Conservation (phyloP, 805 yeast genomes). For the Blastobotrys americana region DNA sequence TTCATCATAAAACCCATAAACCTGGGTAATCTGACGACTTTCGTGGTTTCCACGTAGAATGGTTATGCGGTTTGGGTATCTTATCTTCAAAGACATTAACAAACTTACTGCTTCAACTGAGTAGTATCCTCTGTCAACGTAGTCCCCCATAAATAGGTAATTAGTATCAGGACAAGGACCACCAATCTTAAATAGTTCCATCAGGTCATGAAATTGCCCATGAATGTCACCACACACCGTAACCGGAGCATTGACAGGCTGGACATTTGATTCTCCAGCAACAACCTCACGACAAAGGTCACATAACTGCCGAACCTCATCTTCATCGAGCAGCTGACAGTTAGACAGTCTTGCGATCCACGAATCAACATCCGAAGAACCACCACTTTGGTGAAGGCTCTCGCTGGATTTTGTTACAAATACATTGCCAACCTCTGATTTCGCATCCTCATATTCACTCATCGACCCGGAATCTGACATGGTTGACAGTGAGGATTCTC, state of each 20-base stretch:
- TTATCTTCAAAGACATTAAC: constrained; percentile 82
- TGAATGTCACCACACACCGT: constrained; percentile 96
- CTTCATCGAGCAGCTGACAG: constrained; percentile 77
- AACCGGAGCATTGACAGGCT: constrained; percentile 91
- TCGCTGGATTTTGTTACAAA: not conserved
- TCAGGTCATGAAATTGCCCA: constrained; percentile 91
- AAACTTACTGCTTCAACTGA: constrained; percentile 89
- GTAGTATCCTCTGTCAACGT: constrained; percentile 82
- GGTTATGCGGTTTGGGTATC: constrained; percentile 87
- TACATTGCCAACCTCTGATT: not conserved
- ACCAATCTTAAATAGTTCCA: constrained; percentile 88
- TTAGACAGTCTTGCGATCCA: constrained; percentile 78
- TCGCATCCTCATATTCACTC: not conserved
- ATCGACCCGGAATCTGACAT: not conserved
- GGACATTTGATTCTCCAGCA: constrained; percentile 82
- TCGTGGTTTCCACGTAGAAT: constrained; percentile 93
- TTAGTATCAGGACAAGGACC: constrained; percentile 91
- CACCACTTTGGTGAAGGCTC: not conserved
- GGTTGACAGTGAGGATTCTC: too few species aligned
- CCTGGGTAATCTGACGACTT: constrained; percentile 92
- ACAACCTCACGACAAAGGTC: constrained; percentile 79
- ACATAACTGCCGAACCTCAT: constrained; percentile 71
- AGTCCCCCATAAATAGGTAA: constrained; percentile 85
- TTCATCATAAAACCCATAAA: constrained; percentile 92
- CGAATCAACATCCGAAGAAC: constrained; percentile 53